Evolutionary conservation across 2,329 filamentous ascomycete species (phyloP).

Genomic region (Neophaeococcomyces mojaviensis): DNA sequence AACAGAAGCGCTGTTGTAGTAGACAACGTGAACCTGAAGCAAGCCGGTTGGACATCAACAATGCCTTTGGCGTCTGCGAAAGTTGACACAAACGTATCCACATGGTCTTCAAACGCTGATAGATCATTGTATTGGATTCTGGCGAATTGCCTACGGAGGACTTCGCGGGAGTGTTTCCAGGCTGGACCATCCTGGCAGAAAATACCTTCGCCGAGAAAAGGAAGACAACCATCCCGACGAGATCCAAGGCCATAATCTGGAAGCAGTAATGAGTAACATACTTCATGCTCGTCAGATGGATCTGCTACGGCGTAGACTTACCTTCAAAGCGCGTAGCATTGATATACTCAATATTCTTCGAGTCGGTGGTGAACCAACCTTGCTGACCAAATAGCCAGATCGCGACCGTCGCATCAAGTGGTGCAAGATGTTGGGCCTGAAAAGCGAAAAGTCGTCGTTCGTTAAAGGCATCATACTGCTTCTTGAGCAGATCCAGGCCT

Average conservation of each 20-base stretch:
- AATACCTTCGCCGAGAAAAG: constrained; percentile 32
- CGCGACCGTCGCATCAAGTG: constrained; percentile 25
- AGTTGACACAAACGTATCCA: constrained; percentile 13
- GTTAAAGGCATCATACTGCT: constrained; percentile 24
- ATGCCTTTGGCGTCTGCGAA: constrained; percentile 11
- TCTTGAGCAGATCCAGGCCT: constrained; percentile 28
- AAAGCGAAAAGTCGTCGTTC: constrained; percentile 25
- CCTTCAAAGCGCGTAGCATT: no score
- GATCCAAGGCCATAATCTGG: constrained; percentile 10
- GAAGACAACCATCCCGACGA: constrained; percentile 12
- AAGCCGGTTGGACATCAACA: constrained; percentile 41
- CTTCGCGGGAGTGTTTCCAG: constrained; percentile 26
- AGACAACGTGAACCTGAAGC: constrained; percentile 45
- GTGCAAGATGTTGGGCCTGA: constrained; percentile 26
- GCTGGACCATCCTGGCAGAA: constrained; percentile 33
- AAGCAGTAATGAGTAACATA: constrained; percentile 24
- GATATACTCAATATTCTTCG: constrained; percentile 28
- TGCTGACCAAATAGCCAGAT: constrained; percentile 26
- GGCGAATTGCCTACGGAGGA: constrained; percentile 33
- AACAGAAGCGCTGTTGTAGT: constrained; percentile 34
- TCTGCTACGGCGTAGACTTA: no score
- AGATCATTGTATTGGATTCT: constrained; percentile 28
- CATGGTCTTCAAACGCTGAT: constrained; percentile 25
- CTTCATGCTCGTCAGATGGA: no score
- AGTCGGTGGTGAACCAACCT: constrained; percentile 22